These are phyloP conservation scores for Ettlia oleoabundans DNA, from an alignment of 139 green algal genomes.

Conservation along the genomic window DNA sequence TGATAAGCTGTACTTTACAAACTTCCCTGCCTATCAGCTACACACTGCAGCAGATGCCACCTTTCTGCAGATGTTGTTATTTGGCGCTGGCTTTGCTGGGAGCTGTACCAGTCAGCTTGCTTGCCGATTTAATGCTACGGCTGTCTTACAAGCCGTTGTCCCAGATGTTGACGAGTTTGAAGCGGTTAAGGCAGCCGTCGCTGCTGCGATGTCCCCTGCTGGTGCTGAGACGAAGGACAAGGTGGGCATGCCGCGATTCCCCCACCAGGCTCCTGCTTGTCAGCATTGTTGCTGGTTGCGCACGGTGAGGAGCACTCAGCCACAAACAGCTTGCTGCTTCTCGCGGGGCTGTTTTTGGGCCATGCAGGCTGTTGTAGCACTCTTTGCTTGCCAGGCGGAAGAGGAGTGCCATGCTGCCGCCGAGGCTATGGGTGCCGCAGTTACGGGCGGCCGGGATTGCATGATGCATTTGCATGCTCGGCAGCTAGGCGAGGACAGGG, in stretches of 20 bases:
- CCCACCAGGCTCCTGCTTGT: neutral
- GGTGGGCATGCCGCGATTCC: neutral
- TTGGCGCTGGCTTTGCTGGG: no score
- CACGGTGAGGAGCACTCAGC: no score
- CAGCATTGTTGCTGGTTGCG: no score
- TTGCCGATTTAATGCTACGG: neutral
- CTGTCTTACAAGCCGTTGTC: neutral
- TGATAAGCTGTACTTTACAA: no score
- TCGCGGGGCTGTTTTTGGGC: neutral
- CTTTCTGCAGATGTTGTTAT: no score
- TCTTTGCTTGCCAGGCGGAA: neutral
- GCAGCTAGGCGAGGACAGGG: neutral
- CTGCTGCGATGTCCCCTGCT: neutral
- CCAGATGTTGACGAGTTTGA: neutral
- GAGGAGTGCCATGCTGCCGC: neutral
- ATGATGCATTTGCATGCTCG: neutral
- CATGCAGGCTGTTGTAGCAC: neutral
- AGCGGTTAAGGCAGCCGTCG: neutral
- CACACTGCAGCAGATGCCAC: no score
- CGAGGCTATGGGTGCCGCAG: neutral
- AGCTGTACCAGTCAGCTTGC: neutral
- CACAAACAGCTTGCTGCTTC: no score
- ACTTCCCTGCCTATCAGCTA: no score
- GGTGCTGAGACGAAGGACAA: neutral
- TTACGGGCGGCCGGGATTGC: neutral